These are phyloP conservation scores for Sporobolomyces phaffii DNA, from an alignment of 768 basidiomycete species.

Conservation along the genomic window DNA sequence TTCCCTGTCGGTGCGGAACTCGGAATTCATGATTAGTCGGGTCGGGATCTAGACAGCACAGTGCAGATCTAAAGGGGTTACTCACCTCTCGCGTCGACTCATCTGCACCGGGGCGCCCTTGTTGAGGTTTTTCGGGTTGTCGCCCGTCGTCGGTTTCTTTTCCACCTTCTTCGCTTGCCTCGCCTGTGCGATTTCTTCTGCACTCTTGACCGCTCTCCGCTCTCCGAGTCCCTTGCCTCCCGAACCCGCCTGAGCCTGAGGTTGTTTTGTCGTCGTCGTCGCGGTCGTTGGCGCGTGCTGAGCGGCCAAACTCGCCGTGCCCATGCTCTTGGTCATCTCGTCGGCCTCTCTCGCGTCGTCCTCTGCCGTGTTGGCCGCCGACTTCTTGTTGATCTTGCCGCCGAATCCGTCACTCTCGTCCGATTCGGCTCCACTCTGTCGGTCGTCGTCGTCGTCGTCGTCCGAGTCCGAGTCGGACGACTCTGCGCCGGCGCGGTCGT, in stretches of 20 bases:
- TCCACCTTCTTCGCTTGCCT: conserved; percentile 8
- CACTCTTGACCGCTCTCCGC: conserved; percentile 2
- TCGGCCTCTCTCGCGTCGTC: neutral
- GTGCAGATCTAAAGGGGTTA: too few species aligned
- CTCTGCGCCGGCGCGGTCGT: too few species aligned
- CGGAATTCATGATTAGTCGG: neutral
- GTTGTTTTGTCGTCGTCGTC: neutral
- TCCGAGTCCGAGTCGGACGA: neutral
- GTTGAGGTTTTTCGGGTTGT: conserved; percentile 1
- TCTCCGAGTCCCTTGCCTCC: conserved; percentile 3
- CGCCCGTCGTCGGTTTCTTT: neutral
- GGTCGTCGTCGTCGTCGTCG: conserved; percentile 1
- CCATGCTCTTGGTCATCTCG: conserved; percentile 1
- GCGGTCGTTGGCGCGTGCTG: too few species aligned
- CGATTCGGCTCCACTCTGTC: neutral
- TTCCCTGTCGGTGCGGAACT: neutral
- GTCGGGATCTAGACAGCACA: too few species aligned
- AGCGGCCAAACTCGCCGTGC: neutral
- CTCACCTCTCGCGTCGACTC: conserved; percentile 7
- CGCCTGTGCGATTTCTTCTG: neutral
- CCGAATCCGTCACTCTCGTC: conserved; percentile 13
- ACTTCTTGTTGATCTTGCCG: conserved; percentile 11
- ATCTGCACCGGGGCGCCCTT: conserved; percentile 14
- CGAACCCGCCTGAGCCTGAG: neutral
- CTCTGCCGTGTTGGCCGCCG: neutral